These are phyloP conservation scores for Boletus sp. DNA, from an alignment of 768 basidiomycete species.

Conservation along the genomic window DNA sequence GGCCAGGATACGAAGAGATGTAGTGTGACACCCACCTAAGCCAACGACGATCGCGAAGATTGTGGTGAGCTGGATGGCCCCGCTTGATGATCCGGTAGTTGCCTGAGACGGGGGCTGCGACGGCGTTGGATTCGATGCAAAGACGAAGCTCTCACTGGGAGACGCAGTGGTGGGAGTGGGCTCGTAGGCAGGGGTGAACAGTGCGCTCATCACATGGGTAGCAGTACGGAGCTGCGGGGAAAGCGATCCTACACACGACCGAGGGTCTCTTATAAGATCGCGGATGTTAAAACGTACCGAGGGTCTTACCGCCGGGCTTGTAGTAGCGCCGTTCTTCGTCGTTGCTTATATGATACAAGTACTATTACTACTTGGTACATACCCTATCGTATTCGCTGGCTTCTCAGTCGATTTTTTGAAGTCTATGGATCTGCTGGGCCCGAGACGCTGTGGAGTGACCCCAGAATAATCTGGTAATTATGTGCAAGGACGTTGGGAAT, in stretches of 20 bases:
- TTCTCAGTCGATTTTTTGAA: neutral
- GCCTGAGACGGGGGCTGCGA: neutral
- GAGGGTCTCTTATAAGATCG: neutral
- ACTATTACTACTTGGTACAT: too few species aligned
- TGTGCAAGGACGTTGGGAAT: too few species aligned
- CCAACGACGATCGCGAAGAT: constrained; percentile 12
- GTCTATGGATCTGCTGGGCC: neutral
- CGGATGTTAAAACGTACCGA: neutral
- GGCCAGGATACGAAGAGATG: neutral
- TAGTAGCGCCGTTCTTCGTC: neutral
- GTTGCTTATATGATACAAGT: neutral
- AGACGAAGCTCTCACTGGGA: neutral
- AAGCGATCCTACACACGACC: neutral
- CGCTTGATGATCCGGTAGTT: neutral
- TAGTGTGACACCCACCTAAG: constrained; percentile 2
- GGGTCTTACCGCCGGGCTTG: neutral
- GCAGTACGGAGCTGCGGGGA: neutral
- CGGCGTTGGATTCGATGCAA: neutral
- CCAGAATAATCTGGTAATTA: too few species aligned
- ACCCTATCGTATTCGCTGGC: too few species aligned
- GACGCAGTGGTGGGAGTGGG: neutral
- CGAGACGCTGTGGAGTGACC: too few species aligned
- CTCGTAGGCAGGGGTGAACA: neutral
- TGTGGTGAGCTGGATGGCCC: constrained; percentile 8
- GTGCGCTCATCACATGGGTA: neutral